phyloP scores from a whole-genome alignment of 306 rosid species.

The Cajanus cajan region DNA sequence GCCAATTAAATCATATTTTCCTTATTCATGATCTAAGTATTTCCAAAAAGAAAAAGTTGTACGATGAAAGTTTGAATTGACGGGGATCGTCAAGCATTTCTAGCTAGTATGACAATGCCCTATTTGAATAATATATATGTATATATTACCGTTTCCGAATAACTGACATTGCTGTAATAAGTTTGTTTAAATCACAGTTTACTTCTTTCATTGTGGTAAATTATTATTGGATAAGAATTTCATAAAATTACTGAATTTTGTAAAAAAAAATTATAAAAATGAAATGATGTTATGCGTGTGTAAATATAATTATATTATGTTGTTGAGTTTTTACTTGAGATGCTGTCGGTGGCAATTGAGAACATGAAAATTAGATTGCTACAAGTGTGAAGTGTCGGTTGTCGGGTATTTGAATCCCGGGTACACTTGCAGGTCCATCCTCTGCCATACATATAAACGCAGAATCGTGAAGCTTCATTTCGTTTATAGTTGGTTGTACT shows the following conservation, averaged over 20 bases:
- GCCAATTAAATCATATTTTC: too few relatives aligned
- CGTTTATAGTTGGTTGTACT: not conserved
- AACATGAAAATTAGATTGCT: slow-evolving; percentile 21
- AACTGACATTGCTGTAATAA: not conserved
- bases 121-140: not conserved
- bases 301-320: not conserved
- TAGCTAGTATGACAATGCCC: not conserved
- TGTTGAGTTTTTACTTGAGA: slow-evolving; percentile 11
- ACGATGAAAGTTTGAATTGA: not conserved
- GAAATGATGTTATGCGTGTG: not conserved
- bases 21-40: not conserved
- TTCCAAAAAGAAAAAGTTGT: not conserved
- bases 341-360: slow-evolving; percentile 49
- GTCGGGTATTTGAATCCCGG: slow-evolving; percentile 51
- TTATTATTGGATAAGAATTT: not conserved
- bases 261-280: not conserved
- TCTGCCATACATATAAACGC: slow-evolving; percentile 23
- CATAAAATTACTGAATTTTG: not conserved
- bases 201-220: not conserved
- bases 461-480: slow-evolving; percentile 15
- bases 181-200: not conserved
- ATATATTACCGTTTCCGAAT: not conserved
- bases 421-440: slow-evolving; percentile 41
- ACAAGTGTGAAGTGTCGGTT: slow-evolving; percentile 48
- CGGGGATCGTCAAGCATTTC: not conserved